Evolutionary conservation across 2,329 filamentous ascomycete species (phyloP).

Genomic region (Truncatella angustata): DNA sequence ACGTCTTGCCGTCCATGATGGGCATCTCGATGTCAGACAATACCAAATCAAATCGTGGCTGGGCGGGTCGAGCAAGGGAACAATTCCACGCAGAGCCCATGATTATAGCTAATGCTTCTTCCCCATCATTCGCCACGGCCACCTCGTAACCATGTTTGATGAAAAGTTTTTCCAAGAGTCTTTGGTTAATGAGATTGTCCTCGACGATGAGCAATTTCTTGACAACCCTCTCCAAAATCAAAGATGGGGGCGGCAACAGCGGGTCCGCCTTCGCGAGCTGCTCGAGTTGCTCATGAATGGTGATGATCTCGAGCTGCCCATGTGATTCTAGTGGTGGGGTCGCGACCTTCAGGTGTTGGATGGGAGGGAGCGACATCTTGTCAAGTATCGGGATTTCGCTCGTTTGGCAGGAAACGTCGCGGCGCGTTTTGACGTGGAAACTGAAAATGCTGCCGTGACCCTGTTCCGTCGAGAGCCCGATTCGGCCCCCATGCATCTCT

Average conservation of each 20-base stretch:
- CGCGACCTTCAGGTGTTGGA: constrained; percentile 27
- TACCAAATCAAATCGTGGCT: constrained; percentile 61
- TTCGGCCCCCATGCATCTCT: constrained; percentile 75
- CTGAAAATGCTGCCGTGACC: constrained; percentile 72
- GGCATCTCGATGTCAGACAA: constrained; percentile 85
- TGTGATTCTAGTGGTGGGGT: constrained; percentile 29
- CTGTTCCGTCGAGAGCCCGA: constrained; percentile 66
- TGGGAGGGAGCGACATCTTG: constrained; percentile 25
- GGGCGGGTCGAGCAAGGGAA: constrained; percentile 43
- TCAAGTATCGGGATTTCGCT: constrained; percentile 41
- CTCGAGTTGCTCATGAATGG: background rate
- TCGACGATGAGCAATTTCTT: constrained; percentile 64
- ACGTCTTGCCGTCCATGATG: constrained; percentile 77
- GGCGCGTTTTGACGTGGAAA: constrained; percentile 64
- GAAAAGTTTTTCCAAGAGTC: constrained; percentile 61
- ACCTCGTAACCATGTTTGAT: constrained; percentile 59
- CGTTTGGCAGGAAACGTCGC: constrained; percentile 42
- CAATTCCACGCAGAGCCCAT: constrained; percentile 53
- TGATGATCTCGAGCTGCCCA: constrained; percentile 16
- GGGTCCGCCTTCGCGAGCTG: too few relatives aligned
- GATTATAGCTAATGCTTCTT: constrained; percentile 58
- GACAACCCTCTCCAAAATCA: constrained; percentile 28
- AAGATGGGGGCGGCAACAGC: constrained; percentile 16
- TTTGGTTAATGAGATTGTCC: constrained; percentile 68
- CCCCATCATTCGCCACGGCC: constrained; percentile 63